phyloP scores from a whole-genome alignment of 169 alveolate genomes.

The Plasmodium inui region DNA sequence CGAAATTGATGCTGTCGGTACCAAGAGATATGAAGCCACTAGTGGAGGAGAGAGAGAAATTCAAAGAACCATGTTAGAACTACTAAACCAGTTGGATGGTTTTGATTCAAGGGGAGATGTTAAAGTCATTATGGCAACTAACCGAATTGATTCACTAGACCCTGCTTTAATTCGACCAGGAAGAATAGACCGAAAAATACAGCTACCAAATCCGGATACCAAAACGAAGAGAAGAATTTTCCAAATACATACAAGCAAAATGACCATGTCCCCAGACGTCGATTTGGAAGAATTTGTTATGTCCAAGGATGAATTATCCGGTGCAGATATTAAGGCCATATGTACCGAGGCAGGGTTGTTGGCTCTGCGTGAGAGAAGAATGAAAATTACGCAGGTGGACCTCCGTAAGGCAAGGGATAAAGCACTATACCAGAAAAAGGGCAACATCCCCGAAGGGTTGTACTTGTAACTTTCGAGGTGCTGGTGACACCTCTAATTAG shows the following conservation, averaged over 20 bases:
- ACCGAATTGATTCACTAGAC: constrained; percentile 97
- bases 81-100: constrained; percentile 99
- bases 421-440: constrained; percentile 98
- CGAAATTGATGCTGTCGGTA: constrained; percentile 99
- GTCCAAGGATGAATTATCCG: constrained; percentile 99
- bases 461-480: constrained; percentile 79
- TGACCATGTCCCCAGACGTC: constrained; percentile 98
- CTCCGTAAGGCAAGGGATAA: constrained; percentile 98
- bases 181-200: constrained; percentile 99
- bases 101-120: constrained; percentile 99
- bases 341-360: constrained; percentile 99
- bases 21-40: constrained; percentile 97
- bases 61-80: constrained; percentile 99
- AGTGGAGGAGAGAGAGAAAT: constrained; percentile 99
- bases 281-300: constrained; percentile 98
- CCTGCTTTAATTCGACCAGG: constrained; percentile 99
- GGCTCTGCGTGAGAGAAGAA: constrained; percentile 99
- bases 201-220: constrained; percentile 98
- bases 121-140: constrained; percentile 99
- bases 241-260: constrained; percentile 97
- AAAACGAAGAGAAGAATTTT: constrained; percentile 97
- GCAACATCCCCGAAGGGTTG: constrained; percentile 97
- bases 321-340: constrained; percentile 99
- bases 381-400: constrained; percentile 97
- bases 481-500: not conserved